phyloP scores from a whole-genome alignment of 768 basidiomycete genomes.

The Neoboletus magnificus region DNA sequence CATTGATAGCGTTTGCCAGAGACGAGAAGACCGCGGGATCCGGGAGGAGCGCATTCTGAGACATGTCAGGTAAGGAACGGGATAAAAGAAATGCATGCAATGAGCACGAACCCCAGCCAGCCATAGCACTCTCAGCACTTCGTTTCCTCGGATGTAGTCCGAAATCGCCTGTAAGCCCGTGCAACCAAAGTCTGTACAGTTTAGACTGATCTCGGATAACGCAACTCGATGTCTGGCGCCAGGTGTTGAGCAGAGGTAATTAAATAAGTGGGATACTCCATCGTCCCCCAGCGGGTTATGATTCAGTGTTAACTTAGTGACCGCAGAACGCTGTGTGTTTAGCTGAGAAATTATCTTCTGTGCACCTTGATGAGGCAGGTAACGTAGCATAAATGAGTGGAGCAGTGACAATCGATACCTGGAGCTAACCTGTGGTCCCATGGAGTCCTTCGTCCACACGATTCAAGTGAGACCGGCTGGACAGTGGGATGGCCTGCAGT shows the following conservation, averaged over 20 bases:
- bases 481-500: slow-evolving; percentile 4
- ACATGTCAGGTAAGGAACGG: slow-evolving; percentile 16
- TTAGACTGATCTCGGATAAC: slow-evolving; percentile 55
- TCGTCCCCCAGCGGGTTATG: slow-evolving; percentile 58
- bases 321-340: slow-evolving; percentile 35
- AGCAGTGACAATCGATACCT: background rate
- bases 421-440: slow-evolving; percentile 20
- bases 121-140: slow-evolving; percentile 42
- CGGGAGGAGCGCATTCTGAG: slow-evolving; percentile 40
- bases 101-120: slow-evolving; percentile 50
- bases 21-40: slow-evolving; percentile 34
- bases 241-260: slow-evolving; percentile 47
- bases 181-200: slow-evolving; percentile 52
- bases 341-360: slow-evolving; percentile 49
- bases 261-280: slow-evolving; percentile 52
- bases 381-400: slow-evolving; percentile 1
- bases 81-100: background rate
- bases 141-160: slow-evolving; percentile 48
- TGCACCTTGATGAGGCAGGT: slow-evolving; percentile 43
- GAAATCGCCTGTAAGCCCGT: slow-evolving; percentile 49
- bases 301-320: slow-evolving; percentile 52
- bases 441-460: slow-evolving; percentile 20
- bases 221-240: slow-evolving; percentile 41
- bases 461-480: slow-evolving; percentile 18
- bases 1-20: slow-evolving; percentile 51